Conservation (phyloP, 129 eudicot species). For the Artemisia annua region DNA sequence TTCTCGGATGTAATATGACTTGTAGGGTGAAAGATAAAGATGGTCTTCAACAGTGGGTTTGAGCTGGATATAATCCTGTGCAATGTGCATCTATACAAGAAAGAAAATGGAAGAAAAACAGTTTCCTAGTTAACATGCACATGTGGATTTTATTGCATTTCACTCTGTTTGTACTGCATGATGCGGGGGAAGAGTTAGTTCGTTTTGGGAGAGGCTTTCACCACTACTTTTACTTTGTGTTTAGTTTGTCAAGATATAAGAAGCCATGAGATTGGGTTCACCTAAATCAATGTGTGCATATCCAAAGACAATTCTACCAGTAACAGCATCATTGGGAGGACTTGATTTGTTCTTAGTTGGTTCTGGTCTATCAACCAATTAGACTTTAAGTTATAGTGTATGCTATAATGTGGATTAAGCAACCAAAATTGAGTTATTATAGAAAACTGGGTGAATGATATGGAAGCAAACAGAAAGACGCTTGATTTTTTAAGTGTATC, state of each 20-base stretch:
- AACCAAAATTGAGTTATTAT: conserved; percentile 23
- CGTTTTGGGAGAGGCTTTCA: conserved; percentile 13
- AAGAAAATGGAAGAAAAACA: too few relatives aligned
- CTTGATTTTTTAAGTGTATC: conserved; percentile 5
- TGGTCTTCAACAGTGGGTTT: too few relatives aligned
- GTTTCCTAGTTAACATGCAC: background rate
- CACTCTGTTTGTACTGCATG: conserved; percentile 11
- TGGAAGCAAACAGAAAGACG: conserved; percentile 1
- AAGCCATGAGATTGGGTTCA: conserved; percentile 39
- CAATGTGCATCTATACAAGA: too few relatives aligned
- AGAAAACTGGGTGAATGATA: conserved; percentile 17
- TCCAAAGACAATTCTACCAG: too few relatives aligned
- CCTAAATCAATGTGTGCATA: conserved; percentile 26
- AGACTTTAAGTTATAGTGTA: conserved; percentile 53
- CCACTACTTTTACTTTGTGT: background rate
- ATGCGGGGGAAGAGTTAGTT: conserved; percentile 9
- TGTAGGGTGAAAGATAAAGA: too few relatives aligned
- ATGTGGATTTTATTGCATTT: conserved; percentile 22
- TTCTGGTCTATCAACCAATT: conserved; percentile 62
- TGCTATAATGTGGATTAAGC: conserved; percentile 49
- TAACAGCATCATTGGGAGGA: conserved; percentile 59
- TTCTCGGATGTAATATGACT: too few relatives aligned
- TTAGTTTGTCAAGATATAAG: background rate
- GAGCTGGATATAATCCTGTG: too few relatives aligned
- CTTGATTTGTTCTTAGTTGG: conserved; percentile 58